Evolutionary conservation across 192 early-diverging fungal genomes (phyloP).

Genomic region (Kappamyces sp.): DNA sequence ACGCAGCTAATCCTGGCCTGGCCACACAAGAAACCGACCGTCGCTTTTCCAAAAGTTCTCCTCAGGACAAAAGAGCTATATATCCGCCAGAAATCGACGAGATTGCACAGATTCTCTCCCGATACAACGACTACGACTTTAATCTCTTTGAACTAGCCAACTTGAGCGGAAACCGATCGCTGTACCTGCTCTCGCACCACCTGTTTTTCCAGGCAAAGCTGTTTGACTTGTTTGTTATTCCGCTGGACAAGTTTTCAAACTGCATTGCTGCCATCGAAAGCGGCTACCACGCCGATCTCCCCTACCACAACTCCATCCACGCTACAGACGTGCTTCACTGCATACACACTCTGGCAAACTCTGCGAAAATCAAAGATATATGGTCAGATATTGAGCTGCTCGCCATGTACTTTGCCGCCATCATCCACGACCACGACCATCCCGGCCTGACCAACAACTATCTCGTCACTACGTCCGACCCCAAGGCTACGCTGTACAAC

Average conservation of each 20-base stretch:
- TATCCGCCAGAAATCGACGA: conserved; percentile 14
- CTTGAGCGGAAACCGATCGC: conserved; percentile 17
- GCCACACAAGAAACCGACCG: neutral
- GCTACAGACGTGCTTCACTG: conserved; percentile 52
- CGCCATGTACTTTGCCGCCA: conserved; percentile 41
- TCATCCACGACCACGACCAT: conserved; percentile 54
- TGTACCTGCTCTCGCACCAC: conserved; percentile 25
- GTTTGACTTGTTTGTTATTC: conserved; percentile 34
- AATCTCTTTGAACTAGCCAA: conserved; percentile 39
- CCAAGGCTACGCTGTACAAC: conserved; percentile 47
- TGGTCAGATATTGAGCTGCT: conserved; percentile 42
- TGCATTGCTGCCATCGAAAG: conserved; percentile 37
- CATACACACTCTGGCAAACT: conserved; percentile 31
- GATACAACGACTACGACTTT: conserved; percentile 35
- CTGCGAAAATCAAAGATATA: conserved; percentile 17
- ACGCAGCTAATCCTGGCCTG: conserved; percentile 1
- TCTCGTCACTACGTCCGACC: conserved; percentile 33
- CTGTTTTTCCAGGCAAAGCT: conserved; percentile 36
- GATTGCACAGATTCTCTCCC: conserved; percentile 17
- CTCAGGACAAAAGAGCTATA: conserved; percentile 6
- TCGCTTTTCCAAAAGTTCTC: neutral
- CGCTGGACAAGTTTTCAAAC: conserved; percentile 35
- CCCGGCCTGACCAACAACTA: conserved; percentile 52
- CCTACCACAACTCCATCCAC: conserved; percentile 54
- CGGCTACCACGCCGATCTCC: conserved; percentile 44